Conservation (phyloP, 495 filamentous ascomycete species). For the Podospora conica region DNA sequence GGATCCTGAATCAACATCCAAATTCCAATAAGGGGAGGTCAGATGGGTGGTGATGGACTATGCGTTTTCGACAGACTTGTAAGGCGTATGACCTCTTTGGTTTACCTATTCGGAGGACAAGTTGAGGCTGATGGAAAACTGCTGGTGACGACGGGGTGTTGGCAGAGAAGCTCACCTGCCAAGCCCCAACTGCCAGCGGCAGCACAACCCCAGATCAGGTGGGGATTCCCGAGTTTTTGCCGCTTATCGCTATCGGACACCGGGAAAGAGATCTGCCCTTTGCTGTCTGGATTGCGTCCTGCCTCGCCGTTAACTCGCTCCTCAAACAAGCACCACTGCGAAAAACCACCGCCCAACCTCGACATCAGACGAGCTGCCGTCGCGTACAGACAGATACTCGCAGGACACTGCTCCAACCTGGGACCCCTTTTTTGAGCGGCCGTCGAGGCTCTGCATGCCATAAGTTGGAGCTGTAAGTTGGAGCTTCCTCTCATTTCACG, state of each 20-base stretch:
- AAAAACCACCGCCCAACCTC: background rate
- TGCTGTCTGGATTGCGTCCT: conserved; percentile 6
- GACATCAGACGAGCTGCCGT: background rate
- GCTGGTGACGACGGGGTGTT: no score
- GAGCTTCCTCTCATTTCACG: conserved; percentile 1
- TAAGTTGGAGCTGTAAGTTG: conserved; percentile 21
- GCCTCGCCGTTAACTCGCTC: conserved; percentile 3
- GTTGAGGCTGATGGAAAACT: no score
- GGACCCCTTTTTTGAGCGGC: conserved; percentile 6
- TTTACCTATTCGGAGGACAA: no score
- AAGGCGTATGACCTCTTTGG: no score
- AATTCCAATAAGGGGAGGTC: background rate
- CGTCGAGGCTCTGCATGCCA: conserved; percentile 15
- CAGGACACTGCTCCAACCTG: background rate
- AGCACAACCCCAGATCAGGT: background rate
- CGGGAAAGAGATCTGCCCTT: conserved; percentile 27
- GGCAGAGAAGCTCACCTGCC: no score
- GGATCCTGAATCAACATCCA: no score
- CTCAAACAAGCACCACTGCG: background rate
- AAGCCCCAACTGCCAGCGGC: background rate
- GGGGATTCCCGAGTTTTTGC: conserved; percentile 20
- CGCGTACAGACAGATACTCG: background rate
- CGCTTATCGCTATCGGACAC: conserved; percentile 30
- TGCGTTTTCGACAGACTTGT: no score
- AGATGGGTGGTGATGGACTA: no score